Evolutionary conservation across 495 filamentous ascomycete genomes (phyloP).

Genomic region (Aspergillus olivimuriae): DNA sequence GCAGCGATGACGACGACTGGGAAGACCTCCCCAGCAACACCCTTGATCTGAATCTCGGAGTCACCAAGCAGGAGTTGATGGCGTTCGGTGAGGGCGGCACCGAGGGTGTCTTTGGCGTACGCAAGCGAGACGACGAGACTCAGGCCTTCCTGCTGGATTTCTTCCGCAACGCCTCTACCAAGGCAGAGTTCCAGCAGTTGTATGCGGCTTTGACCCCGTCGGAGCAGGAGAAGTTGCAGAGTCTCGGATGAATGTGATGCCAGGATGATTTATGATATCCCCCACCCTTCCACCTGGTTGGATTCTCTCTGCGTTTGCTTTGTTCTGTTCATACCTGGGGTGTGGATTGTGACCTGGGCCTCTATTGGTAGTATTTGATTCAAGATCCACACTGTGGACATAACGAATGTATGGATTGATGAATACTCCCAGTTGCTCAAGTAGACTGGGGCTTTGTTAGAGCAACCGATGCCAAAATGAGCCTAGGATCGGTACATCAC

Average conservation of each 20-base stretch:
- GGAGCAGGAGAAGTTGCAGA: conserved; percentile 67
- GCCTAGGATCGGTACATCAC: too few relatives aligned
- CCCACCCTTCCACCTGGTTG: too few relatives aligned
- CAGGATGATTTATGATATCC: neutral
- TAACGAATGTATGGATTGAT: neutral
- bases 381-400: neutral
- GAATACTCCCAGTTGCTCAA: too few relatives aligned
- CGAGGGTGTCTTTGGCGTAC: conserved; percentile 46
- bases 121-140: conserved; percentile 85
- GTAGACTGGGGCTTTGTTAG: too few relatives aligned
- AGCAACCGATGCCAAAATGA: too few relatives aligned
- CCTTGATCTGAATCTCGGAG: conserved; percentile 62
- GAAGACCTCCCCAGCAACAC: conserved; percentile 71
- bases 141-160: conserved; percentile 76
- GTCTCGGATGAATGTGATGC: conserved; percentile 18
- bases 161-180: conserved; percentile 66
- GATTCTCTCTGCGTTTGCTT: conserved; percentile 3
- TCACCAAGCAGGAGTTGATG: conserved; percentile 73
- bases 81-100: conserved; percentile 55
- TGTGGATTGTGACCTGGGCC: too few relatives aligned
- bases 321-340: neutral
- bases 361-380: too few relatives aligned
- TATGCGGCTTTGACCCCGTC: conserved; percentile 61
- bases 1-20: conserved; percentile 73
- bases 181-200: conserved; percentile 67